Conservation (phyloP, 352 stramenopile species). For the Lagenidium giganteum region DNA sequence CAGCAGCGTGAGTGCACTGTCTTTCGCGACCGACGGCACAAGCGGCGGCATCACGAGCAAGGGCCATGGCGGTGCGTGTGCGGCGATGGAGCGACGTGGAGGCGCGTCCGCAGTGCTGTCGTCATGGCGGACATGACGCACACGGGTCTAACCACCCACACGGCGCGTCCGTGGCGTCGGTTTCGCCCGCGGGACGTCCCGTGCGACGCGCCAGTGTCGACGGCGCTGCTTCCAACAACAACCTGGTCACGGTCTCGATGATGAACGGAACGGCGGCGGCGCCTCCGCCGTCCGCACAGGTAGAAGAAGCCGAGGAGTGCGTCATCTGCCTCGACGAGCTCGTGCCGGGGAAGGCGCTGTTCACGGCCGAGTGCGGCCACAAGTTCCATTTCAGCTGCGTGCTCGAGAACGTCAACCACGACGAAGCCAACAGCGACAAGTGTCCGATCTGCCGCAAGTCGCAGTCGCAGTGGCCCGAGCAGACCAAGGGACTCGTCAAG, state of each 20-base stretch:
- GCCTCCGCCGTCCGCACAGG: constrained; percentile 2
- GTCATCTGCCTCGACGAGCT: constrained; percentile 85
- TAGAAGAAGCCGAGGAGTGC: constrained; percentile 43
- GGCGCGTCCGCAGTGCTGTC: constrained; percentile 23
- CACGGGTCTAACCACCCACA: constrained; percentile 2
- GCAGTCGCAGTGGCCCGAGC: constrained; percentile 81
- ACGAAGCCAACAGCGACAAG: constrained; percentile 86
- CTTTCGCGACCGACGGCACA: no score
- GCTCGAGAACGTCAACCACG: constrained; percentile 87
- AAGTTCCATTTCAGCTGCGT: constrained; percentile 84
- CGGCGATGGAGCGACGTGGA: constrained; percentile 74
- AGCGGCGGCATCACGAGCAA: not conserved
- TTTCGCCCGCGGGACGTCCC: constrained; percentile 8
- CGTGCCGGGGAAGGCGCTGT: constrained; percentile 53
- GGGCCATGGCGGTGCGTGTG: constrained; percentile 27
- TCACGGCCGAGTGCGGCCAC: constrained; percentile 83
- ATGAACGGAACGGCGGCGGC: constrained; percentile 1
- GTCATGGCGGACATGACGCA: not conserved
- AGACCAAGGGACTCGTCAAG: constrained; percentile 81
- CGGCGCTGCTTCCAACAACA: constrained; percentile 1
- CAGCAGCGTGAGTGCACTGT: no score
- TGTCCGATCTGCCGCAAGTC: constrained; percentile 84
- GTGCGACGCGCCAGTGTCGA: constrained; percentile 10
- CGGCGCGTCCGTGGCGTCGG: not conserved
- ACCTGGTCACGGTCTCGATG: not conserved